Percentiles rank a stretch among this genome's conserved stretches.
Evolutionary conservation across 2,329 filamentous ascomycete species (phyloP).

Genomic region (Cordyceps farinosa): DNA sequence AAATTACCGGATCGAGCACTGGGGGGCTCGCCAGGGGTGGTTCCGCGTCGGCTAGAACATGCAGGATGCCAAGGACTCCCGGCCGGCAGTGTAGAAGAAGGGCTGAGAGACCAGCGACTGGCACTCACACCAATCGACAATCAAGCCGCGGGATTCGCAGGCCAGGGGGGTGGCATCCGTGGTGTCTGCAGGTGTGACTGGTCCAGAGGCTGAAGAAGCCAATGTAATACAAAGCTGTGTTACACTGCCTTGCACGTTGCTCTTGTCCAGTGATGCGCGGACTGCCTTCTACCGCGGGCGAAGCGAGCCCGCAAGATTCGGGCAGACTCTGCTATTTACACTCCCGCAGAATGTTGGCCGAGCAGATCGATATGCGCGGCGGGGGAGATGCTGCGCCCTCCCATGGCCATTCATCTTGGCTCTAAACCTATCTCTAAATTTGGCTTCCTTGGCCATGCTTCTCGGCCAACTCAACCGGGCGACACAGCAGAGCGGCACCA

Average conservation of each 20-base stretch:
- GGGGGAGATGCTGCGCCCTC: not conserved
- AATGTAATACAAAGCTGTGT: not conserved
- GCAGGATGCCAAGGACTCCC: not conserved
- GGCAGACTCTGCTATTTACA: not conserved
- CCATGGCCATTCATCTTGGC: not conserved
- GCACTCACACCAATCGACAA: not conserved
- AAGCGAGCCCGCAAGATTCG: not conserved
- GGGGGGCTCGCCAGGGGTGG: not conserved
- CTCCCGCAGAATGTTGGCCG: not conserved
- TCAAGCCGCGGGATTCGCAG: constrained; percentile 11
- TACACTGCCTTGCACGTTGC: not conserved
- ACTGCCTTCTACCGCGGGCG: not conserved
- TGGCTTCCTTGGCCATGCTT: not conserved
- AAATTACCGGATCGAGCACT: constrained; percentile 16
- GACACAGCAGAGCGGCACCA: not conserved
- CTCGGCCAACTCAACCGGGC: not conserved
- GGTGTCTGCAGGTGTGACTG: not conserved
- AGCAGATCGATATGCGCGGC: not conserved
- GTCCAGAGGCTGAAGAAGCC: not conserved
- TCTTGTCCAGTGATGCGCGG: not conserved
- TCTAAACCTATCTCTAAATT: not conserved
- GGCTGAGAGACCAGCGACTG: not conserved
- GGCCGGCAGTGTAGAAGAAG: constrained; percentile 7
- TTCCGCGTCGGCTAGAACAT: constrained; percentile 1
- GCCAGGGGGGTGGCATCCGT: not conserved